Percentiles rank a stretch among this genome's conserved stretches.
Conservation (phyloP, 352 stramenopile genomes). For the Saprolegnia parasitica region DNA sequence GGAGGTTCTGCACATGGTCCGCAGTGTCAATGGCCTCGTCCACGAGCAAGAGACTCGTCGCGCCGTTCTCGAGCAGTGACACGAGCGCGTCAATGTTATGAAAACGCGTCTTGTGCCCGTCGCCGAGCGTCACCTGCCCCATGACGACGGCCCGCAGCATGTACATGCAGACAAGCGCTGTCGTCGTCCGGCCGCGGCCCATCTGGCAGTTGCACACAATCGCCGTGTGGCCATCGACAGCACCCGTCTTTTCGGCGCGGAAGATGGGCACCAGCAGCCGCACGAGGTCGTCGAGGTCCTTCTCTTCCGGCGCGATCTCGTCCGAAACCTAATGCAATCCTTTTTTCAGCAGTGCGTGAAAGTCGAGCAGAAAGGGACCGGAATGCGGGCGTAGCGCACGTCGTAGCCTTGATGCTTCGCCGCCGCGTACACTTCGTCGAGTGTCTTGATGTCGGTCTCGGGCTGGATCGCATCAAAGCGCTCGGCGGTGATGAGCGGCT, state of each 20-base stretch:
- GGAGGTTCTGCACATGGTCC: slow-evolving; percentile 81
- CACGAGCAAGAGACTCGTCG: slow-evolving; percentile 53
- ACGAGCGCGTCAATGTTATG: slow-evolving; percentile 71
- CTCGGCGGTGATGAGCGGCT: slow-evolving; percentile 72
- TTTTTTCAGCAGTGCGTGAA: background rate
- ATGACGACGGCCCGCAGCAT: slow-evolving; percentile 65
- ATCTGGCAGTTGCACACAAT: slow-evolving; percentile 90
- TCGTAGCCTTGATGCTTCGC: slow-evolving; percentile 49
- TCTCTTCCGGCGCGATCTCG: slow-evolving; percentile 85
- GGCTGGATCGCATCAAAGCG: slow-evolving; percentile 77
- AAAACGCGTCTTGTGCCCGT: slow-evolving; percentile 46
- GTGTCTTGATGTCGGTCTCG: slow-evolving; percentile 65
- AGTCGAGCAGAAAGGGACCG: slow-evolving; percentile 30
- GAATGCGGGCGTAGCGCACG: slow-evolving; percentile 74
- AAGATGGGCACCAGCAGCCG: slow-evolving; percentile 64
- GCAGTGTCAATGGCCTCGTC: slow-evolving; percentile 73
- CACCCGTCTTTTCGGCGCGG: slow-evolving; percentile 48
- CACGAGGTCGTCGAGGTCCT: slow-evolving; percentile 86
- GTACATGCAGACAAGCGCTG: slow-evolving; percentile 81
- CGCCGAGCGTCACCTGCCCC: slow-evolving; percentile 16
- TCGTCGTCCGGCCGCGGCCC: slow-evolving; percentile 82
- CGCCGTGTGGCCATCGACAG: slow-evolving; percentile 35
- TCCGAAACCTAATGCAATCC: slow-evolving; percentile 52
- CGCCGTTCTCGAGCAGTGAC: slow-evolving; percentile 64
- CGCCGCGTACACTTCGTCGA: slow-evolving; percentile 68